Conservation (phyloP, 441 rosid genomes). For the Erodium trifolium region DNA sequence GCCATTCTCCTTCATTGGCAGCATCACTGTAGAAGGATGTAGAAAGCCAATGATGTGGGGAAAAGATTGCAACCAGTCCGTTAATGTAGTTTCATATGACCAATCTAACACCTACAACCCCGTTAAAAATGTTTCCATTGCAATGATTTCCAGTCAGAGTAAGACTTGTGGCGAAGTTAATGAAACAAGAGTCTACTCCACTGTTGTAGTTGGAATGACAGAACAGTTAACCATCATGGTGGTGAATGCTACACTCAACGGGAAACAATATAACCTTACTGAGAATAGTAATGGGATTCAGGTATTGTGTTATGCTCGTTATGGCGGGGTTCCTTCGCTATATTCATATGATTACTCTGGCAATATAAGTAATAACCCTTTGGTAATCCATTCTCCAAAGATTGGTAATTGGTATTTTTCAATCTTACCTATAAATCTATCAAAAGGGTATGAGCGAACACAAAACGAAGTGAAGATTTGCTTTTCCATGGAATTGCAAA, state of each 20-base stretch:
- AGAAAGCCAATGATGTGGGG: conserved; percentile 67
- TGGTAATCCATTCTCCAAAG: conserved; percentile 57
- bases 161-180: conserved; percentile 42
- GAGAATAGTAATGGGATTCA: conserved; percentile 26
- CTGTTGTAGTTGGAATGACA: conserved; percentile 51
- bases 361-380: conserved; percentile 43
- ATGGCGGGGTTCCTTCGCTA: conserved; percentile 68
- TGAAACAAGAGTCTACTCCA: conserved; percentile 54
- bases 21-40: conserved; percentile 85
- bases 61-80: conserved; percentile 76
- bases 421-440: conserved; percentile 39
- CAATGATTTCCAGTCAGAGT: conserved; percentile 45
- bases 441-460: conserved; percentile 32
- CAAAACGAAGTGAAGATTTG: conserved; percentile 42
- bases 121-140: conserved; percentile 21
- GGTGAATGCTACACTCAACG: conserved; percentile 31
- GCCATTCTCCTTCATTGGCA: conserved; percentile 66
- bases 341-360: conserved; percentile 64
- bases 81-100: conserved; percentile 56
- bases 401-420: conserved; percentile 76
- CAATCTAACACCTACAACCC: conserved; percentile 33
- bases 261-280: conserved; percentile 24
- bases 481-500: conserved; percentile 55
- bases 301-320: conserved; percentile 61
- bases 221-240: conserved; percentile 47